Conservation (phyloP, 1,284 basidiomycete genomes). For the Ganoderma resinaceum region DNA sequence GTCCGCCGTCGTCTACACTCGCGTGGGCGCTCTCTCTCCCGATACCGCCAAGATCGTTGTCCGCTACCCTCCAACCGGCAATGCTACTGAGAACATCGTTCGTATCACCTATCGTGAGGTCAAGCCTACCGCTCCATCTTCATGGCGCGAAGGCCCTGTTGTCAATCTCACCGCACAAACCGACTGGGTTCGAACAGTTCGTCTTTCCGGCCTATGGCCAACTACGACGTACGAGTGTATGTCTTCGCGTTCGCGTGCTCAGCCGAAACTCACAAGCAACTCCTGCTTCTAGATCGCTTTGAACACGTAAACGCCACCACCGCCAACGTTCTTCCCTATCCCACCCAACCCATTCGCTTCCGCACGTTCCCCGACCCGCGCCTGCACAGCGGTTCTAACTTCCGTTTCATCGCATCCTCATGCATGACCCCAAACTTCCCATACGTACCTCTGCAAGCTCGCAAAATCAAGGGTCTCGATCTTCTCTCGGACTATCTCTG, state of each 20-base stretch:
- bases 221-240: constrained; percentile 77
- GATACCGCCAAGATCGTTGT: constrained; percentile 67
- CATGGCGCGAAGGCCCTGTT: constrained; percentile 63
- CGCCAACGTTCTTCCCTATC: constrained; percentile 55
- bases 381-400: constrained; percentile 57
- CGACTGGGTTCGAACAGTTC: constrained; percentile 74
- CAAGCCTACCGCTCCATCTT: constrained; percentile 27
- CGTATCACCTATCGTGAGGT: constrained; percentile 57
- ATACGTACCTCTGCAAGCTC: constrained; percentile 59
- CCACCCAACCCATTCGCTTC: constrained; percentile 60
- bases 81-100: constrained; percentile 43
- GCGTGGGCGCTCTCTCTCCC: constrained; percentile 73
- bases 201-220: constrained; percentile 70
- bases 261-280: not conserved
- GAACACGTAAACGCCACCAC: constrained; percentile 45
- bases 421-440: constrained; percentile 74
- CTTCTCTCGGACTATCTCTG: constrained; percentile 63
- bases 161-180: constrained; percentile 51
- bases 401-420: constrained; percentile 71
- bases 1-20: constrained; percentile 62
- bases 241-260: constrained; percentile 29
- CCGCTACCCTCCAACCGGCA: constrained; percentile 55
- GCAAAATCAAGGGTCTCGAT: constrained; percentile 72
- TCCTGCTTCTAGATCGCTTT: constrained; percentile 53
- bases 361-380: constrained; percentile 75